Evolutionary conservation across 2,329 filamentous ascomycete genomes (phyloP).

Genomic region (Epicoccum nigrum): DNA sequence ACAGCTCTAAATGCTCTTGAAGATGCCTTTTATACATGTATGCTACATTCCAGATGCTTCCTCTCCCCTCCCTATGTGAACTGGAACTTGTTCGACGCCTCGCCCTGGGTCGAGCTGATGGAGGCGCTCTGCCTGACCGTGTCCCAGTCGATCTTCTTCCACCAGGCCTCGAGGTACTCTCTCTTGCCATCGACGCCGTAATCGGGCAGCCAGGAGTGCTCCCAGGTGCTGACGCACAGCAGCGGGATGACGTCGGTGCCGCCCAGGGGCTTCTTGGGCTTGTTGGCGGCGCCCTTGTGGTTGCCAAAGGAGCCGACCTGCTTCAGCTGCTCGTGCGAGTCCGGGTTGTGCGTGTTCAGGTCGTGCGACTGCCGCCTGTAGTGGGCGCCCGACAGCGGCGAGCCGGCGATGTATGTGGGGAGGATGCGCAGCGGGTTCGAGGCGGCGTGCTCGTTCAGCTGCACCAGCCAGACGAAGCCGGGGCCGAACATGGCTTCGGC

Average conservation of each 20-base stretch:
- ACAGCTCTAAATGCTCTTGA: constrained; percentile 11
- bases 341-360: constrained; percentile 65
- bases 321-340: constrained; percentile 43
- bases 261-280: constrained; percentile 62
- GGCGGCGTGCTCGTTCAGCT: constrained; percentile 50
- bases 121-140: constrained; percentile 59
- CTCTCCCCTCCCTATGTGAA: background rate
- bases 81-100: constrained; percentile 12
- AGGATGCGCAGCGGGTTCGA: constrained; percentile 69
- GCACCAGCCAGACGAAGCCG: constrained; percentile 94
- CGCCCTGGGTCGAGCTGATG: background rate
- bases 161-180: constrained; percentile 80
- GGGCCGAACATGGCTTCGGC: constrained; percentile 94
- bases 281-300: constrained; percentile 31
- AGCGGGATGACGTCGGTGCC: constrained; percentile 75
- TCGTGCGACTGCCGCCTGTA: constrained; percentile 73
- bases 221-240: constrained; percentile 94
- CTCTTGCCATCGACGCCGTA: constrained; percentile 79
- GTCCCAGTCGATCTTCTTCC: constrained; percentile 85
- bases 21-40: constrained; percentile 14
- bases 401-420: constrained; percentile 88
- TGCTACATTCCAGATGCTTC: constrained; percentile 25
- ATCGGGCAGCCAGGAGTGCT: constrained; percentile 89
- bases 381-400: constrained; percentile 84
- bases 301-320: constrained; percentile 49